phyloP scores from a whole-genome alignment of 495 filamentous ascomycete genomes.

The Podospora conica region DNA sequence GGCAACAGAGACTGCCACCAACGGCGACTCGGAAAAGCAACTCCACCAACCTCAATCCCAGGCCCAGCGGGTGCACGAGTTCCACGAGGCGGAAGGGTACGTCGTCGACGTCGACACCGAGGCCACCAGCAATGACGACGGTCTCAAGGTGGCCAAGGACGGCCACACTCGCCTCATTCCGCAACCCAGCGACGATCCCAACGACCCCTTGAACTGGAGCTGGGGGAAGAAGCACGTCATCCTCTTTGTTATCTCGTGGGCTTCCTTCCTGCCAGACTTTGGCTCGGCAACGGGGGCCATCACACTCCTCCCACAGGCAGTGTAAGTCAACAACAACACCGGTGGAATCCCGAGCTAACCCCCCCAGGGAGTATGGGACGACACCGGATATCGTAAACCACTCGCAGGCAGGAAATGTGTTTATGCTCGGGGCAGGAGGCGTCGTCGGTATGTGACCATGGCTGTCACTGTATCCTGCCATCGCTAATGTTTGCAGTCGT shows the following conservation, averaged over 20 bases:
- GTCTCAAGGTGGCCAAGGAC: conserved; percentile 36
- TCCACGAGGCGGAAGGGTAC: conserved; percentile 31
- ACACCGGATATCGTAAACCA: conserved; percentile 48
- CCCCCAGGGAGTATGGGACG: conserved; percentile 38
- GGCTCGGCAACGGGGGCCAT: conserved; percentile 50
- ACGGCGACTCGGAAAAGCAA: background rate
- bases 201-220: conserved; percentile 58
- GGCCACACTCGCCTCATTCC: conserved; percentile 52
- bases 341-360: background rate
- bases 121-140: conserved; percentile 11
- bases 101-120: conserved; percentile 33
- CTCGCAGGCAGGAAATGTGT: conserved; percentile 51
- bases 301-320: conserved; percentile 47
- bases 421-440: conserved; percentile 52
- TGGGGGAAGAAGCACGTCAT: conserved; percentile 47
- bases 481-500: conserved; percentile 32
- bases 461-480: background rate
- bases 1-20: background rate
- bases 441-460: conserved; percentile 33
- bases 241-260: conserved; percentile 46
- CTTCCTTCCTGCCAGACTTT: conserved; percentile 54
- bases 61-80: conserved; percentile 24
- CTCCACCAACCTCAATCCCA: background rate
- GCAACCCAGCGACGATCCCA: conserved; percentile 49
- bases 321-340: conserved; percentile 15